A percentile compares a stretch with the other conserved stretches of the same genome.
These are phyloP conservation scores for Mucor plumbeus DNA, from an alignment of 371 early-diverging fungal genomes.

Conservation along the genomic window DNA sequence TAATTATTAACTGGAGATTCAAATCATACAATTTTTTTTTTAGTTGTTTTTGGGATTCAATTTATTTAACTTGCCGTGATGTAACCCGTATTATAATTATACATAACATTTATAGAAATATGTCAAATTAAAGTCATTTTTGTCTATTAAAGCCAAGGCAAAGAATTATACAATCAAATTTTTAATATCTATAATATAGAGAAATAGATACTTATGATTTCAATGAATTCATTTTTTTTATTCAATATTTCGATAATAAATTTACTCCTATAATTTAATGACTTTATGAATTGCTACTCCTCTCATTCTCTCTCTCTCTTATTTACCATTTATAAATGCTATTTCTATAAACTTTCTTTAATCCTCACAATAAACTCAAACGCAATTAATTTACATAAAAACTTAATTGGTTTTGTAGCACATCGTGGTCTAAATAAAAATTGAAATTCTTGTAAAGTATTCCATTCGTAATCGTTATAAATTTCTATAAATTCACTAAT, in stretches of 20 bases:
- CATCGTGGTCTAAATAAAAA: neutral
- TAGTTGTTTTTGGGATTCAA: constrained; percentile 2
- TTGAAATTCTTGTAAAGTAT: no score
- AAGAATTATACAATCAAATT: no score
- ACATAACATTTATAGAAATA: neutral
- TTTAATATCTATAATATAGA: no score
- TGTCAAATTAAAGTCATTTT: neutral
- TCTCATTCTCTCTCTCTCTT: neutral
- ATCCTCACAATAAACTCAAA: neutral
- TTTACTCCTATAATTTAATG: neutral
- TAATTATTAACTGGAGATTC: neutral
- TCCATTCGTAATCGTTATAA: neutral
- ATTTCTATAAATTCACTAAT: no score
- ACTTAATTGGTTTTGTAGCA: neutral
- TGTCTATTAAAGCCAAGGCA: neutral
- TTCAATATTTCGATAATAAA: neutral
- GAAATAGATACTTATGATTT: no score
- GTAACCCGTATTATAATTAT: neutral
- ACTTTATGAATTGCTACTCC: neutral
- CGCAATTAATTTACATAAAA: neutral
- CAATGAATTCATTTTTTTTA: no score
- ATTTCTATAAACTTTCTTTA: neutral
- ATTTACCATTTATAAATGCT: neutral
- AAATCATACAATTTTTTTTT: neutral
- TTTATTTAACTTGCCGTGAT: neutral